Evolutionary conservation across 2,329 filamentous ascomycete genomes (phyloP).

Genomic region (Pseudophaeomoniella oleicola): DNA sequence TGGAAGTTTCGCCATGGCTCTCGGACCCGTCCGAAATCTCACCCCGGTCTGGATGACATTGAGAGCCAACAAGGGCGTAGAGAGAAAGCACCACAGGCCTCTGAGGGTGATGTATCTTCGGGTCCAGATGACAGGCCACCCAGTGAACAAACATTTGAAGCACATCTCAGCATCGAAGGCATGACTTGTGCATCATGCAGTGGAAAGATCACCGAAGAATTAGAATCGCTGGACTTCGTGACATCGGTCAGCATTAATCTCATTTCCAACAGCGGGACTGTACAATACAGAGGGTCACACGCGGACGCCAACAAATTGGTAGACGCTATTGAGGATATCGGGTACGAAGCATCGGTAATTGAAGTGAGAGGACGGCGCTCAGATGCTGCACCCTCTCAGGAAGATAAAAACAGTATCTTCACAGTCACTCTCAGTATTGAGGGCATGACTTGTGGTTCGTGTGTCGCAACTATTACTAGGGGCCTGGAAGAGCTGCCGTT

Average conservation of each 20-base stretch:
- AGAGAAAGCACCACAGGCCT: neutral
- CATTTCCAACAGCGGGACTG: slow-evolving; percentile 50
- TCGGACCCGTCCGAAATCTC: neutral
- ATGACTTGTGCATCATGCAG: slow-evolving; percentile 63
- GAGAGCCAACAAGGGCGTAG: neutral
- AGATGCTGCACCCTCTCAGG: neutral
- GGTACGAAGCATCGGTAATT: slow-evolving; percentile 30
- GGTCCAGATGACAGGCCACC: slow-evolving; percentile 1
- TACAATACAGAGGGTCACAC: slow-evolving; percentile 39
- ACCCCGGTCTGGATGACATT: neutral
- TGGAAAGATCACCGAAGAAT: slow-evolving; percentile 45
- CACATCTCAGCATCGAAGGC: slow-evolving; percentile 41
- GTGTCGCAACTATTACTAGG: slow-evolving; percentile 33
- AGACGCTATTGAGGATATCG: slow-evolving; percentile 34
- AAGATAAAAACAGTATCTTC: slow-evolving; percentile 12
- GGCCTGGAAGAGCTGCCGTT: slow-evolving; percentile 31
- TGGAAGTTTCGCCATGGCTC: neutral
- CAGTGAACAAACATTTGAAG: slow-evolving; percentile 2
- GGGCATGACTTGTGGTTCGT: slow-evolving; percentile 45
- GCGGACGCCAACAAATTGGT: slow-evolving; percentile 30
- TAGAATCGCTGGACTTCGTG: slow-evolving; percentile 45
- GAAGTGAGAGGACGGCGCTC: slow-evolving; percentile 11
- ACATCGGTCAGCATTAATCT: slow-evolving; percentile 47
- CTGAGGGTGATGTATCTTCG: neutral
- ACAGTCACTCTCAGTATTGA: slow-evolving; percentile 34